Evolutionary conservation across 2,329 filamentous ascomycete genomes (phyloP), one percentile per base, ranked within the genome.

Genomic region (Daldinia sp.): DNA sequence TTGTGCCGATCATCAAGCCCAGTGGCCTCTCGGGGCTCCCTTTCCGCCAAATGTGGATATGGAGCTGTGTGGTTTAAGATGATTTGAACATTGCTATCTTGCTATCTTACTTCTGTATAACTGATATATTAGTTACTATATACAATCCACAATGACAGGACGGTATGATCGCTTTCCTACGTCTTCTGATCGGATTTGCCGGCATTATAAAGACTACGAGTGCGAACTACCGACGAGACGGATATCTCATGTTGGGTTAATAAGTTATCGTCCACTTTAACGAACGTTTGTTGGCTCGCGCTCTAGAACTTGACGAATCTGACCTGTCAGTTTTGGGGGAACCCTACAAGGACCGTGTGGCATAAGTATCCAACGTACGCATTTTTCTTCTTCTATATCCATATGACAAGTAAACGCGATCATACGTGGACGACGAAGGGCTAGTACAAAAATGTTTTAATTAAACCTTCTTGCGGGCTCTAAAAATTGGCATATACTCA

Each of bases 381-480:
- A 49, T 53, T 54, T 29, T 25, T 43, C 35, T 21, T 43, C 30
- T 43, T 17, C 39, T 43, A 39, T 59, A 34, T 39, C n/a, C n/a
- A 34, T 19, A 49, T 58, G 50, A 45, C 27, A 56, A 41, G 52
- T 37, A 53, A 43, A 47, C 29, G 7, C 39, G 54, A 57, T 58
- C 34, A 32, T 15, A 21, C 37, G 19, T 47, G 34, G 63, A 43
- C 63, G 49, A 58, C 49, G 52, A 57, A 35, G 59, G 53, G 25
- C n/a, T 3, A 13, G 45, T 48, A n/a, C 29, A 11, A 7, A 32
- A 53, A 34, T 57, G 51, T 57, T 60, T 53, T 30, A 47, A 61
- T 13, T 34, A 55, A 63, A 58, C 52, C 43, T 57, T 63, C 58
- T 61, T 49, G 49, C 35, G 41, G 21, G 27, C 53, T 60, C 56